Evolutionary conservation across 2,329 filamentous ascomycete genomes (phyloP), one percentile per base, ranked within the genome.

Genomic region (Colletotrichum liaoningense): DNA sequence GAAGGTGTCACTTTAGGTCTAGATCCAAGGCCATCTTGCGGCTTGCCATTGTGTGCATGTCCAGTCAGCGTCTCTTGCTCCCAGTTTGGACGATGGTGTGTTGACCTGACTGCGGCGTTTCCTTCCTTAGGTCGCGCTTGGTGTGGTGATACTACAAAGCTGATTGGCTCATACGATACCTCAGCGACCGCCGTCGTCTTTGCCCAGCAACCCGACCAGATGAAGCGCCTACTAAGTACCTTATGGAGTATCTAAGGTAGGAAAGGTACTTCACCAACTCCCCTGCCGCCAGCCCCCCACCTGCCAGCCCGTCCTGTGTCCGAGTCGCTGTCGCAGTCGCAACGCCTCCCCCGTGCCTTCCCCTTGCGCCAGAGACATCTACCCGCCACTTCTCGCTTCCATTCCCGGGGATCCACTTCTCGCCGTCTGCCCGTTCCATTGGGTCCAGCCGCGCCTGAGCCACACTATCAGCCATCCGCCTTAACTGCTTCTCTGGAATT

Each of bases 121-220:
- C 42, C 42, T 49, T 49, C 42, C 42, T 49, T 49, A 22, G 42
- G 42, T 73, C 64, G 64, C 67, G 60, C 65, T 52, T 69, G 55
- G 30, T 69, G 55, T 67, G 57, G 49, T 65, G 65, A 42, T 24
- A 28, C 55, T 8, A 24, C 49, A 5, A n/a, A 11, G 22, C 46
- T 75, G 69, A 75, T 75, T 75, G 74, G 74, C 66, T 63, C 57
- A 63, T 58, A 33, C 54, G 58, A 56, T 54, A 22, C 71, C 62
- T 33, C 67, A 71, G 67, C 62, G 59, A 57, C 63, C 65, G 26
- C 35, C 49, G 33, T 42, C 54, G 55, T 56, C 58, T 49, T 72
- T 54, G 49, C 74, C 74, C 66, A 69, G 74, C 74, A 75, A 75
- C 62, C 62, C 62, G 30, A 22, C 69, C 69, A 46, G 54, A 68